These are phyloP conservation scores for Phaseolus coccineus DNA, from an alignment of 331 rosid genomes.

Conservation along the genomic window DNA sequence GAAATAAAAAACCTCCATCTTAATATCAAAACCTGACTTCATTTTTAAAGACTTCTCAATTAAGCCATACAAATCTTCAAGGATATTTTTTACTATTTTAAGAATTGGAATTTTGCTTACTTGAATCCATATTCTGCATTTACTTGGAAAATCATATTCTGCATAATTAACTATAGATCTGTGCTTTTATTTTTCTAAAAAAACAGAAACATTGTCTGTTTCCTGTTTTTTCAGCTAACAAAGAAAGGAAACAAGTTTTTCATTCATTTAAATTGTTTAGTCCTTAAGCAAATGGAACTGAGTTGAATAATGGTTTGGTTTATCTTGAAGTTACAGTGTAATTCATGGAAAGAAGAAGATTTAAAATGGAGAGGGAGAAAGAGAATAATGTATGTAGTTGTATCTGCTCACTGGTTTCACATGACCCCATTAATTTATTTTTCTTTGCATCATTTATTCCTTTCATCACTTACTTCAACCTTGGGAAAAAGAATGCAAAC, in stretches of 20 bases:
- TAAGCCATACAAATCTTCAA: neutral
- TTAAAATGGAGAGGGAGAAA: neutral
- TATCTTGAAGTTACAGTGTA: neutral
- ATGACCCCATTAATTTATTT: slow-evolving; percentile 27
- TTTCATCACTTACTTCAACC: neutral
- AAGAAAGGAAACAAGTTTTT: neutral
- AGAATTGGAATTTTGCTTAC: neutral
- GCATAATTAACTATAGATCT: neutral
- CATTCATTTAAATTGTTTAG: neutral
- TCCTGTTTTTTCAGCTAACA: too few relatives aligned
- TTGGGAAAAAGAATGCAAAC: neutral
- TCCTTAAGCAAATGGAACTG: neutral
- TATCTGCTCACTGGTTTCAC: slow-evolving; percentile 23
- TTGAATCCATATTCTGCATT: neutral
- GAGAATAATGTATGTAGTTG: neutral
- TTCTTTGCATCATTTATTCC: neutral
- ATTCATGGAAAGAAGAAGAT: neutral
- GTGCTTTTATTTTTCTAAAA: too few relatives aligned
- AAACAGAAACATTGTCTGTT: too few relatives aligned
- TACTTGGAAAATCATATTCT: neutral
- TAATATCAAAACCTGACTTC: neutral
- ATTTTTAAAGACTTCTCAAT: neutral
- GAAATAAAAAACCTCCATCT: neutral
- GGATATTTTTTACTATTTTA: neutral
- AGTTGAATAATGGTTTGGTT: neutral